phyloP scores from a whole-genome alignment of 1,284 basidiomycete species.

The Rhodofomes roseus region DNA sequence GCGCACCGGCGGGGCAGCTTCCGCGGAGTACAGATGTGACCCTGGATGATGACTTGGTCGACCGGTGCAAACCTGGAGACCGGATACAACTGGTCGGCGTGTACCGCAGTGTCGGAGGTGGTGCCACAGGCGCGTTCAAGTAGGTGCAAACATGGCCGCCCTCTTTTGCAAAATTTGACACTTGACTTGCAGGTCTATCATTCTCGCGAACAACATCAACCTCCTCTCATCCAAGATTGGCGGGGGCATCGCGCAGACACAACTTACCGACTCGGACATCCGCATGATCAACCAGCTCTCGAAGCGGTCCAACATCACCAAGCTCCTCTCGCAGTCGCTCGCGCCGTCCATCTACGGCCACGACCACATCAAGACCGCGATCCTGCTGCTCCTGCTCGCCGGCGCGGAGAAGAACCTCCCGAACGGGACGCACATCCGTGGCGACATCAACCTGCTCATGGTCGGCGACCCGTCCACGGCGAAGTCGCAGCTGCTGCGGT shows the following conservation, averaged over 20 bases:
- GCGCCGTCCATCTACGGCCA: slow-evolving; percentile 98
- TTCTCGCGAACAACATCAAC: slow-evolving; percentile 95
- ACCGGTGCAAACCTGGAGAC: slow-evolving; percentile 97
- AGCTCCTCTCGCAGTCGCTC: slow-evolving; percentile 88
- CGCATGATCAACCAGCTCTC: slow-evolving; percentile 95
- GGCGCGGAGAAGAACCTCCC: slow-evolving; percentile 97
- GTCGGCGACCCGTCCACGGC: slow-evolving; percentile 98
- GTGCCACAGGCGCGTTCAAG: slow-evolving; percentile 89
- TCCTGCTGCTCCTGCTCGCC: slow-evolving; percentile 89
- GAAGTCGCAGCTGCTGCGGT: slow-evolving; percentile 95
- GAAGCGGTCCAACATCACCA: slow-evolving; percentile 84
- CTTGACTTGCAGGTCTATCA: slow-evolving; percentile 68
- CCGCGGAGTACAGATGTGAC: slow-evolving; percentile 96
- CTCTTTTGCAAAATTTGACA: neutral
- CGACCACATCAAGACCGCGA: slow-evolving; percentile 93
- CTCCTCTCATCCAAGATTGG: slow-evolving; percentile 96
- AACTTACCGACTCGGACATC: slow-evolving; percentile 92
- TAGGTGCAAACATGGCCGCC: slow-evolving; percentile 38
- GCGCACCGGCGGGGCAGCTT: slow-evolving; percentile 95
- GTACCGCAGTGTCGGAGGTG: slow-evolving; percentile 92
- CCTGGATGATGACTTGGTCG: slow-evolving; percentile 95
- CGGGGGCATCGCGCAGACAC: slow-evolving; percentile 92
- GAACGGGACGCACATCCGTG: slow-evolving; percentile 98
- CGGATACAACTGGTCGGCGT: slow-evolving; percentile 96
- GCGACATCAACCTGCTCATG: slow-evolving; percentile 99